Base-by-base conservation (phyloP, 2,329 filamentous ascomycete species). In the Colletotrichum tabaci region DNA sequence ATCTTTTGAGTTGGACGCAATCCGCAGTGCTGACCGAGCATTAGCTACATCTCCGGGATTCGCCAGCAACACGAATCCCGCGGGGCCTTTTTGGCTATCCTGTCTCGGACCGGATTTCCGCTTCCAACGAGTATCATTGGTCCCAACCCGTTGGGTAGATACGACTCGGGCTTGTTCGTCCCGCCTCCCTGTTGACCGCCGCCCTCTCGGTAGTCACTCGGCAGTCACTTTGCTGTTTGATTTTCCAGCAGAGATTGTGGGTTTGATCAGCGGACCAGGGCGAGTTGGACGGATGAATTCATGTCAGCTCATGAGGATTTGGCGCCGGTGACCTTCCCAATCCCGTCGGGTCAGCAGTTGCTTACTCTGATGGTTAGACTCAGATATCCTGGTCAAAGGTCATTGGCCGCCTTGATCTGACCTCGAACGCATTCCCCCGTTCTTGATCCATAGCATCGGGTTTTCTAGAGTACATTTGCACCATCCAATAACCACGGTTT, bases 51-150 rank as follows among this genome's bases (percentile, higher is more conserved):
- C 13, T 15, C n/a, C 60, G 60, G 60, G n/a, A 16, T 61, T 61
- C 46, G n/a, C 12, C 18, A 21, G 18, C 53, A 18, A 18, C n/a
- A 40, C 21, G 26, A 61, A 61, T 40, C n/a, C 60, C 60, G 60
- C 15, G 13, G 26, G 7, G 18, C 38, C 44, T 38, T 61, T 30
- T 9, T 30, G 26, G 30, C 30, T 30, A 3, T 16, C 21, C 40
- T 13, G 13, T n/a, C n/a, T 26, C 18, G 23, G 44, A 38, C n/a
- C 21, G n/a, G 23, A 35, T 35, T 21, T 49, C 18, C 18, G 57
- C 47, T 35, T 4, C 18, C 16, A 15, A 9, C 4, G 23, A 10
- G 16, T 9, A 61, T 21, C 4, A n/a, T 42, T 38, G 58, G 30
- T 16, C 46, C 30, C 30, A 42, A 23, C 46, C 15, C 8, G 16